Conservation (phyloP, 2,329 filamentous ascomycete genomes). For the Ophiocordyceps camponoti-floridani region DNA sequence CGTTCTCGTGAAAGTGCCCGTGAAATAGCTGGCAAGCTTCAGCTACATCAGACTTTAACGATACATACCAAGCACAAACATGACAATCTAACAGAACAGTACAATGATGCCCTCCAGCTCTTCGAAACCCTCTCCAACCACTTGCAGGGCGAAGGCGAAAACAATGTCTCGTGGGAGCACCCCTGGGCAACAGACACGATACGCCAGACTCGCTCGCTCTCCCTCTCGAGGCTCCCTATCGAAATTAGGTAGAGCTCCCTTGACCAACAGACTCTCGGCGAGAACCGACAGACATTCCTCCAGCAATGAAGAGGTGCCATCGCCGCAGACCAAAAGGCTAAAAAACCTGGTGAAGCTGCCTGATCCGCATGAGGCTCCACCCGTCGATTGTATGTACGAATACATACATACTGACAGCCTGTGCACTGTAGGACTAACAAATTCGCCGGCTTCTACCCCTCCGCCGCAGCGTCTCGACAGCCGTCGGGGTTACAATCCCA, state of each 20-base stretch:
- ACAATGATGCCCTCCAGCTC: too few relatives aligned
- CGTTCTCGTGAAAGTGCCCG: too few relatives aligned
- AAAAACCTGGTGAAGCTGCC: background rate
- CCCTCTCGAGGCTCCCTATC: background rate
- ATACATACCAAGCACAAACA: too few relatives aligned
- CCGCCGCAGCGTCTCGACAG: background rate
- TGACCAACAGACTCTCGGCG: background rate
- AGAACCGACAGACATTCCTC: background rate
- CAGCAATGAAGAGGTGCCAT: background rate
- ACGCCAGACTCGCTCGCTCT: background rate
- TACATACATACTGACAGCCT: background rate
- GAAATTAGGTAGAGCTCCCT: background rate
- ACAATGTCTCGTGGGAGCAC: background rate
- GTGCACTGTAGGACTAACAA: background rate
- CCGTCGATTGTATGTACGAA: background rate
- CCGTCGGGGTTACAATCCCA: background rate
- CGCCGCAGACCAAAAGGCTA: background rate
- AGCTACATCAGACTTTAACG: too few relatives aligned
- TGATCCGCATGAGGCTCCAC: background rate
- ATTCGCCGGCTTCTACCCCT: background rate
- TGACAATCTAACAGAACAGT: too few relatives aligned
- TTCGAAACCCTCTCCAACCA: too few relatives aligned
- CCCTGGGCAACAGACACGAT: background rate
- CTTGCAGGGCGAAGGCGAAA: background rate
- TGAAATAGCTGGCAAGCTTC: too few relatives aligned